These are phyloP conservation scores for Balakata baccata DNA, from an alignment of 345 rosid species.

Conservation along the genomic window DNA sequence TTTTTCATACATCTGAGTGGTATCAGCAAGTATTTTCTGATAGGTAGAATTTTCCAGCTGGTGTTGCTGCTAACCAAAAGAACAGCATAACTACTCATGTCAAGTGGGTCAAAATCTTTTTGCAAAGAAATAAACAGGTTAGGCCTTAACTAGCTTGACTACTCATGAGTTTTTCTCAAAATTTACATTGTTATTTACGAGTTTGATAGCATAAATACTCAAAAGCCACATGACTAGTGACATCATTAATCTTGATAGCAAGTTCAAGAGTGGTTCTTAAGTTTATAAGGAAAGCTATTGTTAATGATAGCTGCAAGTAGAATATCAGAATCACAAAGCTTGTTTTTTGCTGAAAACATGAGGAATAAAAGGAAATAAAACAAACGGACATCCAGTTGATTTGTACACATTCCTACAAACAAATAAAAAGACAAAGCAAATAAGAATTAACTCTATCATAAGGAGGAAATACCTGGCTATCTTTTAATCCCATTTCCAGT, in stretches of 20 bases:
- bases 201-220: not conserved
- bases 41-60: conserved; percentile 66
- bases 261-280: not conserved
- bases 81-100: conserved; percentile 21
- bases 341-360: not conserved
- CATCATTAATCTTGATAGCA: not conserved
- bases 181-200: not conserved
- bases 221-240: not conserved
- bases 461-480: conserved; percentile 50
- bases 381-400: not conserved
- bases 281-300: not conserved
- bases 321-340: not conserved
- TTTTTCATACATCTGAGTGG: conserved; percentile 75
- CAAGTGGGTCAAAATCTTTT: not conserved
- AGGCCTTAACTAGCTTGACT: not conserved
- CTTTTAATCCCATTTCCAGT: conserved; percentile 46
- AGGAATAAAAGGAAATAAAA: not conserved
- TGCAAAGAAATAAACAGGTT: not conserved
- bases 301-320: not conserved
- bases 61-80: conserved; percentile 50
- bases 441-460: not conserved
- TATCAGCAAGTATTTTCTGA: conserved; percentile 72
- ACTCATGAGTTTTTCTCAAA: not conserved
- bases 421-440: not conserved
- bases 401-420: not conserved